Evolutionary conservation across 2,329 filamentous ascomycete species (phyloP).

Genomic region (Fusarium odoratissimum): DNA sequence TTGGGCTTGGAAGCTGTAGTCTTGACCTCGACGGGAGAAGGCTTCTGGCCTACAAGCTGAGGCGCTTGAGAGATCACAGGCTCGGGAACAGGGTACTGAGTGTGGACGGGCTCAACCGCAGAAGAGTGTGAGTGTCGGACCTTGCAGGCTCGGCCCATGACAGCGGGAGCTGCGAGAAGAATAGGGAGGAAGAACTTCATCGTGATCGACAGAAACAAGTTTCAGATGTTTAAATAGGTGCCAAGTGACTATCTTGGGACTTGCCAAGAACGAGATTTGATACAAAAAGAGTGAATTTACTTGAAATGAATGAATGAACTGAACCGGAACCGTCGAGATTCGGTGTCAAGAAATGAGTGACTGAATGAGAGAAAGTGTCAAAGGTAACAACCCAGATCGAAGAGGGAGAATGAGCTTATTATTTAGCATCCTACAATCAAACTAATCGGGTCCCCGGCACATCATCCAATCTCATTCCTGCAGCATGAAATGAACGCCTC

Average conservation of each 20-base stretch:
- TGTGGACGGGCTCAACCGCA: slow-evolving; percentile 5
- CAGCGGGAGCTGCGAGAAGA: slow-evolving; percentile 41
- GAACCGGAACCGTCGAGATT: no score
- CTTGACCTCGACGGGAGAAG: slow-evolving; percentile 3
- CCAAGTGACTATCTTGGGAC: slow-evolving; percentile 14
- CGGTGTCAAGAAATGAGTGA: slow-evolving; percentile 17
- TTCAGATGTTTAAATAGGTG: slow-evolving; percentile 4
- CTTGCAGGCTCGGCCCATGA: slow-evolving; percentile 44
- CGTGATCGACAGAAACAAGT: slow-evolving; percentile 21
- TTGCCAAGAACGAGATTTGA: slow-evolving; percentile 27
- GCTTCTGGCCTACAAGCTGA: background rate
- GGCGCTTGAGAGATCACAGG: slow-evolving; percentile 4
- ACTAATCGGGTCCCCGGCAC: slow-evolving; percentile 15
- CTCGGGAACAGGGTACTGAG: slow-evolving; percentile 6
- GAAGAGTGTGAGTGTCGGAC: slow-evolving; percentile 22
- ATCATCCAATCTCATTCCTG: slow-evolving; percentile 27
- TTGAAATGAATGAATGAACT: slow-evolving; percentile 22
- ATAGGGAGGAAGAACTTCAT: slow-evolving; percentile 45
- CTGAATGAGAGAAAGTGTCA: slow-evolving; percentile 21
- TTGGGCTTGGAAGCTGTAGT: background rate
- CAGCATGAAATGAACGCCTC: slow-evolving; percentile 2
- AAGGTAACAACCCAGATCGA: background rate
- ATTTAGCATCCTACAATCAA: slow-evolving; percentile 2
- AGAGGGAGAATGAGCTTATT: background rate
- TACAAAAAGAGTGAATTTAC: slow-evolving; percentile 8